These are phyloP conservation scores for Curvularia sp. DNA, from an alignment of 2,329 filamentous ascomycete genomes.

Conservation along the genomic window DNA sequence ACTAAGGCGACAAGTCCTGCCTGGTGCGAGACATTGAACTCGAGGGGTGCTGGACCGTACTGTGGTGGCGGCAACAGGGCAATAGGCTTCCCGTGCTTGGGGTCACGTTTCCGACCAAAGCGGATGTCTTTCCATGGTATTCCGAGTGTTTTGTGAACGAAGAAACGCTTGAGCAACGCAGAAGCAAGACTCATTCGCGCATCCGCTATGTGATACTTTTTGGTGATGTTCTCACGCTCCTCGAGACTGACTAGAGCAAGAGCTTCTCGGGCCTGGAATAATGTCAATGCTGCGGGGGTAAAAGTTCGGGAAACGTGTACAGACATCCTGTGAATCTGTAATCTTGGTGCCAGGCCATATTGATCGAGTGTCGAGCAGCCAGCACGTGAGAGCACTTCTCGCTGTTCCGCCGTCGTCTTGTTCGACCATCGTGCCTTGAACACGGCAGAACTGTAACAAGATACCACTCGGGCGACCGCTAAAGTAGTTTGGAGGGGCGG, in stretches of 20 bases:
- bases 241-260: conserved; percentile 54
- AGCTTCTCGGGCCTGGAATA: conserved; percentile 51
- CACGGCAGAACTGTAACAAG: not conserved
- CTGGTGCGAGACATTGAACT: conserved; percentile 83
- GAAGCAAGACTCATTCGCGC: conserved; percentile 78
- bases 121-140: conserved; percentile 67
- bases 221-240: conserved; percentile 65
- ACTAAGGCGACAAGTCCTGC: conserved; percentile 75
- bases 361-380: conserved; percentile 58
- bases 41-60: conserved; percentile 50
- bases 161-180: conserved; percentile 75
- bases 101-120: conserved; percentile 62
- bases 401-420: conserved; percentile 15
- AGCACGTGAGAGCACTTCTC: conserved; percentile 50
- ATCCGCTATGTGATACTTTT: conserved; percentile 72
- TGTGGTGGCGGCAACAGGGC: conserved; percentile 47
- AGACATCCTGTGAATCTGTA: conserved; percentile 25
- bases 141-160: conserved; percentile 64
- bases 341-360: conserved; percentile 58
- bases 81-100: conserved; percentile 60
- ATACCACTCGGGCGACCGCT: conserved; percentile 1
- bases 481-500: conserved; percentile 4
- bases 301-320: not conserved
- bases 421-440: conserved; percentile 19
- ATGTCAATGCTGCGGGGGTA: not conserved